Base-by-base conservation (phyloP, 805 yeast species). In the Monosporozyma servazzii region DNA sequence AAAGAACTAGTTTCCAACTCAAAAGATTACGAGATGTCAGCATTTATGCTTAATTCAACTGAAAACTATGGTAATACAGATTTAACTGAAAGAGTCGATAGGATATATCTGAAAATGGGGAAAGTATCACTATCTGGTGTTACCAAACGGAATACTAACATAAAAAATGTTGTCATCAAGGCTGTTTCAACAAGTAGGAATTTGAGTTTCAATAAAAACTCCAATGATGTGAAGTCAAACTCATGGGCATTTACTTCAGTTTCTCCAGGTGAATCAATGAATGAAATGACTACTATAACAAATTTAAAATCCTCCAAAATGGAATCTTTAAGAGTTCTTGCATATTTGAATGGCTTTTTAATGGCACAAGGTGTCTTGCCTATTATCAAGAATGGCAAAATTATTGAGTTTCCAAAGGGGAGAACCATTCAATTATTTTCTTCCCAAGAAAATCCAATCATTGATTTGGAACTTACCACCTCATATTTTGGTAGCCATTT, bases 181-280 rank as follows among this genome's bases (percentile, higher is more conserved):
- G 48, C 62, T 56, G 56, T 56, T 63, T 63, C 66, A 56, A 25
- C 80, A 4, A 77, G 78, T 47, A 73, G 77, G 25, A 58, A 67
- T 44, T 70, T 83, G 33, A 67, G 71, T 5, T 84, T 87, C 62
- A 76, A 81, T n/a, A 81, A 81, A 61, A 88, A 86, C 11, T 76
- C 86, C 0, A 83, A 83, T 65, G 87, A 81, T 60, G 63, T 66
- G 15, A 75, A 74, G 9, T 65, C 69, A 41, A 64, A 71, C 25
- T 55, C 66, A 7, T 88, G 95, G 95, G 80, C 78, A 50, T 86
- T 88, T 59, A 76, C 86, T 9, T 81, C 91, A 2, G 87, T 85
- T 11, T 73, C 75, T 56, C 80, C 88, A 1, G 82, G 78, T 41
- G 96, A 88, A 67, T 72, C 74, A 13, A 72, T 88, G 51, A 86